These are phyloP conservation scores for Monarda citriodora DNA, from an alignment of 305 asterid genomes.

Conservation along the genomic window DNA sequence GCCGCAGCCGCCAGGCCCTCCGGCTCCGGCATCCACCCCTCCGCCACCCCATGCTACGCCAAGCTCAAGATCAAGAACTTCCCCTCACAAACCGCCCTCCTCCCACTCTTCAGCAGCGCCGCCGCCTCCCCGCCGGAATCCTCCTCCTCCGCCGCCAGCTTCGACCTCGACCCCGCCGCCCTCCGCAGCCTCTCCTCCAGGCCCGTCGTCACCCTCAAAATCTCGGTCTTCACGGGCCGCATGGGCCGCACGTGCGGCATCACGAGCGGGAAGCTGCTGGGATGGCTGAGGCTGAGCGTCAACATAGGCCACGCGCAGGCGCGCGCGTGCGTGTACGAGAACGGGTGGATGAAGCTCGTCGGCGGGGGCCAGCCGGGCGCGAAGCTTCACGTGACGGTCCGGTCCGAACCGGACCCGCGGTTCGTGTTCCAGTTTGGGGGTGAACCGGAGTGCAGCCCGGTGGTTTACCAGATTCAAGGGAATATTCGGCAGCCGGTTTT, in stretches of 20 bases:
- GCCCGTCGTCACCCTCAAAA: constrained; percentile 35
- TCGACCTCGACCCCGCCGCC: constrained; percentile 73
- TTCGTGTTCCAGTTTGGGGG: constrained; percentile 93
- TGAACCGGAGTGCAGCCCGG: constrained; percentile 94
- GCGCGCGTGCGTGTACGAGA: constrained; percentile 39
- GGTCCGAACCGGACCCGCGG: constrained; percentile 88
- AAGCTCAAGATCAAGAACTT: constrained; percentile 61
- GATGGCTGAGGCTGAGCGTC: constrained; percentile 39
- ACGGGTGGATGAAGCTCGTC: constrained; percentile 79
- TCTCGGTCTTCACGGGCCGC: constrained; percentile 65
- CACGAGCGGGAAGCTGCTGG: constrained; percentile 54
- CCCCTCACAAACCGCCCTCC: constrained; percentile 70
- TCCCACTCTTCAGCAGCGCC: constrained; percentile 38
- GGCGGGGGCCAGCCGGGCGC: constrained; percentile 41
- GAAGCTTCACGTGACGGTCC: constrained; percentile 53
- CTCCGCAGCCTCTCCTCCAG: constrained; percentile 54
- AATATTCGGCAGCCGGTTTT: constrained; percentile 87
- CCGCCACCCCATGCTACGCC: constrained; percentile 76
- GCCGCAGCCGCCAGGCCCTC: constrained; percentile 56
- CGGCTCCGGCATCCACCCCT: constrained; percentile 61
- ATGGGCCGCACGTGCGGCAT: constrained; percentile 78
- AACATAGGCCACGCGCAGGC: constrained; percentile 37
- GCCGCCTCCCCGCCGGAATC: constrained; percentile 30
- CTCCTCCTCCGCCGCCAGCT: constrained; percentile 29
- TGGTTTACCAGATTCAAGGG: constrained; percentile 84